Evolutionary conservation across 2,329 filamentous ascomycete species (phyloP).

Genomic region (Ophiocordyceps sinensis): DNA sequence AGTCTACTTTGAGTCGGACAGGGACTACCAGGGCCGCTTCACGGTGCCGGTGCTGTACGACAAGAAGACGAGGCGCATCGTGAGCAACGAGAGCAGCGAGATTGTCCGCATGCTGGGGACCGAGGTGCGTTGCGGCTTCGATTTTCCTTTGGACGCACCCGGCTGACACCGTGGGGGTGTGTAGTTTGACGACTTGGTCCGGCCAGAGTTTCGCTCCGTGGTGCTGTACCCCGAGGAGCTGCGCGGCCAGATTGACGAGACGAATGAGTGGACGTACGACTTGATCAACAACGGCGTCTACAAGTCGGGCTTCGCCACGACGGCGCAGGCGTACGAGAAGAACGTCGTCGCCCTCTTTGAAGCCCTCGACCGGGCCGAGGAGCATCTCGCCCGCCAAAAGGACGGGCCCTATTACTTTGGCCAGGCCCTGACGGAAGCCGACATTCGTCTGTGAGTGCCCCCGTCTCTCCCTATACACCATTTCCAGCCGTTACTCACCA

Average conservation of each 20-base stretch:
- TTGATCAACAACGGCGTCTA: constrained; percentile 59
- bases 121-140: constrained; percentile 35
- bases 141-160: too few species aligned
- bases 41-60: constrained; percentile 83
- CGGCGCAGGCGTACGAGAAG: constrained; percentile 67
- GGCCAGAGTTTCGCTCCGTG: constrained; percentile 41
- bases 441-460: constrained; percentile 51
- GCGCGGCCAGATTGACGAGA: constrained; percentile 55
- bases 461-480: too few species aligned
- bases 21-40: constrained; percentile 62
- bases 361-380: constrained; percentile 62
- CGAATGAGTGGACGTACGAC: constrained; percentile 71
- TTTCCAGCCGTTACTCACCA: too few species aligned
- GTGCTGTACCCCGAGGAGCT: constrained; percentile 55
- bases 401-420: constrained; percentile 63
- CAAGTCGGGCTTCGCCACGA: constrained; percentile 72
- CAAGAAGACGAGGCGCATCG: constrained; percentile 59
- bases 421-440: constrained; percentile 61
- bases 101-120: constrained; percentile 82
- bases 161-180: too few species aligned
- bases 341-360: constrained; percentile 59
- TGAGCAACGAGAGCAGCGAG: constrained; percentile 85
- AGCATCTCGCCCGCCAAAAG: constrained; percentile 39
- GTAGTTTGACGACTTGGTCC: constrained; percentile 62
- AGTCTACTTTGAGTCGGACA: constrained; percentile 64